These are phyloP conservation scores for Boletus rubescentipes DNA, from an alignment of 768 basidiomycete species.

Conservation along the genomic window DNA sequence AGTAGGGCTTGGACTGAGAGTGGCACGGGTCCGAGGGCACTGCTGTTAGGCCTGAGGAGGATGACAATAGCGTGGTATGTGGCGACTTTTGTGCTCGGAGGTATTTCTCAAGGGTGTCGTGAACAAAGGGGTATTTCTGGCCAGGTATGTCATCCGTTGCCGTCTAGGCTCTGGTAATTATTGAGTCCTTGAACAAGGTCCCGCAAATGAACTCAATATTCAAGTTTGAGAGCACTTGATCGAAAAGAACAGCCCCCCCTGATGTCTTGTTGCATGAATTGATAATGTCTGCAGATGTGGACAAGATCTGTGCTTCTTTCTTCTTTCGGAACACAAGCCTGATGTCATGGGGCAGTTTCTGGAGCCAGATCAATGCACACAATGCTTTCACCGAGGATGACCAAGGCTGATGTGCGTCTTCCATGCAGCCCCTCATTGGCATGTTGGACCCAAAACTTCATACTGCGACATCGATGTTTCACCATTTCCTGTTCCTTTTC, in stretches of 20 bases:
- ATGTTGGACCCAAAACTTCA: conserved; percentile 81
- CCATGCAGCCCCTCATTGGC: conserved; percentile 70
- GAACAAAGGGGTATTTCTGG: conserved; percentile 75
- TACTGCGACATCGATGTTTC: conserved; percentile 74
- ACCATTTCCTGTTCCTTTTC: conserved; percentile 86
- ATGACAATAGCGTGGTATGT: conserved; percentile 65
- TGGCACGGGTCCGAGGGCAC: conserved; percentile 7
- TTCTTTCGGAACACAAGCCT: background rate
- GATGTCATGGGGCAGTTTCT: conserved; percentile 51
- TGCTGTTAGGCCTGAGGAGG: conserved; percentile 39
- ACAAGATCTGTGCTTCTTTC: conserved; percentile 56
- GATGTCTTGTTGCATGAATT: conserved; percentile 81
- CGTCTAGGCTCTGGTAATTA: background rate
- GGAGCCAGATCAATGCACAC: conserved; percentile 64
- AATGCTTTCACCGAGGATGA: background rate
- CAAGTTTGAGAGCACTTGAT: conserved; percentile 72
- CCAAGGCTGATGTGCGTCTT: conserved; percentile 5
- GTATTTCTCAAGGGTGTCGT: conserved; percentile 61
- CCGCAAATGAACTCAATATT: conserved; percentile 67
- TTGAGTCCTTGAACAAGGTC: conserved; percentile 41
- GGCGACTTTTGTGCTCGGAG: background rate
- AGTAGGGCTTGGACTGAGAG: conserved; percentile 35
- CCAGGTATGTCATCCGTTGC: conserved; percentile 47
- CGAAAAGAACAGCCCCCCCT: conserved; percentile 74
- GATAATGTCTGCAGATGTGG: conserved; percentile 75